Evolutionary conservation across 768 basidiomycete genomes (phyloP), one percentile per base, ranked within the genome.

Genomic region (Collybia mongolica): DNA sequence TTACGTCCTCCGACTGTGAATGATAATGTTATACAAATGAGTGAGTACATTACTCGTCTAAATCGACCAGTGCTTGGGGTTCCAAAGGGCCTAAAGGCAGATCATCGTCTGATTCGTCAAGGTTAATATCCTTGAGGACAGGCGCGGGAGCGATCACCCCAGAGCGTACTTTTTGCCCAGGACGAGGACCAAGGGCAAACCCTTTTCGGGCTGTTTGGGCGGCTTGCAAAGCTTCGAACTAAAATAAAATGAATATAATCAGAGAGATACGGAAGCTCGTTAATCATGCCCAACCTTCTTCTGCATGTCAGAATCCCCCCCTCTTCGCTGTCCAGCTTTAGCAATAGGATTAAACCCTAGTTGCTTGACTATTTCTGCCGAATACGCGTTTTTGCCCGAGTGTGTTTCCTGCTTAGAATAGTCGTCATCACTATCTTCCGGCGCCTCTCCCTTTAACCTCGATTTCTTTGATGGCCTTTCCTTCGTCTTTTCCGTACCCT

Each of bases 301-400:
- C 63, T 80, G 75, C 18, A 77, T 64, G 9, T 67, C 70, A 7
- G 65, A 59, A 41, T 76, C 69, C 29, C 45, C 45, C 19, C 55
- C 56, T 50, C 71, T 72, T 36, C 69, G 67, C 36, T 72, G 75
- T 1, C 82, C 81, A 38, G 70, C 65, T 59, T 82, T 84, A 6
- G 73, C 60, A 2, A 82, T 80, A 20, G 91, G 91, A 66, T 93
- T 88, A 52, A 93, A 93, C 1, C 91, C 91, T 2, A 93, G 72
- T 4, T 78, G 72, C 60, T 84, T 84, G 60, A 93, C 81, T 19
- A 88, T 65, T 44, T 72, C 72, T 0, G 85, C 82, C 35, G 84
- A 83, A 63, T 86, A 93, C 1, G 80, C 76, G 39, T 66, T 71
- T 60, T 76, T 81, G 43, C 56, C 57, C 39, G 66, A 52, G 28